phyloP scores from a whole-genome alignment of 2,329 filamentous ascomycete genomes.

The Hypomyces perniciosus region DNA sequence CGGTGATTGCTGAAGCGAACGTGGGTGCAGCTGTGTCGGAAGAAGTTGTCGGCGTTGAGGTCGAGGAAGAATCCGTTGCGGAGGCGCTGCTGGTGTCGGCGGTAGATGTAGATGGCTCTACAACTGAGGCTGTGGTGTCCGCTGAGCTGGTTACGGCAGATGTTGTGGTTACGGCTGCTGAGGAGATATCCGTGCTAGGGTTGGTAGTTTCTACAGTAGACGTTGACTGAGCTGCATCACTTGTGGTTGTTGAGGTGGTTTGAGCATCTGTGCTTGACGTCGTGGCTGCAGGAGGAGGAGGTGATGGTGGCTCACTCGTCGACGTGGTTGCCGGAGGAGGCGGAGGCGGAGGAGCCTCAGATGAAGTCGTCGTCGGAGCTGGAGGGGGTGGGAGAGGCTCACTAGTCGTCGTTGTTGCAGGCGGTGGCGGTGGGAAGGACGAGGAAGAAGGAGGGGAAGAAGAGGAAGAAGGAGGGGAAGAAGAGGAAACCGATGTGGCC shows the following conservation, averaged over 20 bases:
- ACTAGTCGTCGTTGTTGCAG: not conserved
- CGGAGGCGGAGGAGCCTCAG: not conserved
- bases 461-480: not conserved
- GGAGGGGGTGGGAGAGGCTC: not conserved
- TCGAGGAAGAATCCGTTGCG: not conserved
- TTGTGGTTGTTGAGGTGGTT: not conserved
- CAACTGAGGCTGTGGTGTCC: not conserved
- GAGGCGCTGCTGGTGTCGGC: not conserved
- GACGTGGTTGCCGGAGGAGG: conserved; percentile 1
- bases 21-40: not conserved
- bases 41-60: not conserved
- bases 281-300: not conserved
- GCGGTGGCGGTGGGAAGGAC: not conserved
- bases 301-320: not conserved
- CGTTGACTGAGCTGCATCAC: not conserved
- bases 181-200: not conserved
- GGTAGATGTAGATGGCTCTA: not conserved
- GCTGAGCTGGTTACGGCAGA: not conserved
- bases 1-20: too few species aligned
- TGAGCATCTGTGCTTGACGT: not conserved
- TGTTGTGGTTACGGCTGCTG: not conserved
- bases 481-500: not conserved
- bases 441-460: not conserved
- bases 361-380: not conserved
- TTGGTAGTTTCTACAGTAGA: not conserved